phyloP scores from a whole-genome alignment of 2,329 filamentous ascomycete genomes.

The Clarireedia paspali region DNA sequence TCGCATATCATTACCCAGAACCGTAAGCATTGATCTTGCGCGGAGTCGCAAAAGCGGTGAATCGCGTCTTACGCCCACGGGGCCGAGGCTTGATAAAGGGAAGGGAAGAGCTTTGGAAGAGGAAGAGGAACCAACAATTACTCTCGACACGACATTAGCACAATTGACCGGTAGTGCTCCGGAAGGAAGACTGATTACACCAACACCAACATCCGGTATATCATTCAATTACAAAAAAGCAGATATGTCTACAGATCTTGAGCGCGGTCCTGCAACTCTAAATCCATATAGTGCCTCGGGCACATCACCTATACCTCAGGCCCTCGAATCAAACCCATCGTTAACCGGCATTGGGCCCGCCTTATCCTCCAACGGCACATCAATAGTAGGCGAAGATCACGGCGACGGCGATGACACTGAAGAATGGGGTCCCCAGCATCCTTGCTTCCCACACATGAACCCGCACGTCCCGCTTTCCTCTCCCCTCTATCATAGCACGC shows the following conservation, averaged over 20 bases:
- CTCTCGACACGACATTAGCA: slow-evolving; percentile 1
- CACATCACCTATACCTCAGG: slow-evolving; percentile 16
- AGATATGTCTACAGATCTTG: slow-evolving; percentile 26
- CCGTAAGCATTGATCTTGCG: slow-evolving; percentile 27
- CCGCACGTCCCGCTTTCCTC: slow-evolving; percentile 79
- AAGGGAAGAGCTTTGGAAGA: slow-evolving; percentile 23
- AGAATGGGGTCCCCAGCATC: slow-evolving; percentile 88
- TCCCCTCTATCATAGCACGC: slow-evolving; percentile 65
- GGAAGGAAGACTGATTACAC: slow-evolving; percentile 4
- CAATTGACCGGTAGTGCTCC: slow-evolving; percentile 9
- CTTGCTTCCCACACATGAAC: slow-evolving; percentile 90
- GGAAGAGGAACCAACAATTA: slow-evolving; percentile 8
- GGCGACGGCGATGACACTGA: slow-evolving; percentile 51
- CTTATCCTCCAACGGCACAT: slow-evolving; percentile 29
- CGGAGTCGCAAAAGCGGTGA: slow-evolving; percentile 24
- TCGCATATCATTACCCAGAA: slow-evolving; percentile 27
- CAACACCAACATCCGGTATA: slow-evolving; percentile 14
- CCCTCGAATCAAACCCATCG: slow-evolving; percentile 18
- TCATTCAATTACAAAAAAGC: slow-evolving; percentile 22
- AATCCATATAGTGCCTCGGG: slow-evolving; percentile 18
- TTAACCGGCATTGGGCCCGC: slow-evolving; percentile 26
- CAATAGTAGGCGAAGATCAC: slow-evolving; percentile 22
- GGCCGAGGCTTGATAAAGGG: slow-evolving; percentile 21
- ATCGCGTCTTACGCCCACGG: slow-evolving; percentile 11
- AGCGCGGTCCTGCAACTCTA: slow-evolving; percentile 23